phyloP scores from a whole-genome alignment of 768 basidiomycete species.

The Tylopilus rubrobrunneus region DNA sequence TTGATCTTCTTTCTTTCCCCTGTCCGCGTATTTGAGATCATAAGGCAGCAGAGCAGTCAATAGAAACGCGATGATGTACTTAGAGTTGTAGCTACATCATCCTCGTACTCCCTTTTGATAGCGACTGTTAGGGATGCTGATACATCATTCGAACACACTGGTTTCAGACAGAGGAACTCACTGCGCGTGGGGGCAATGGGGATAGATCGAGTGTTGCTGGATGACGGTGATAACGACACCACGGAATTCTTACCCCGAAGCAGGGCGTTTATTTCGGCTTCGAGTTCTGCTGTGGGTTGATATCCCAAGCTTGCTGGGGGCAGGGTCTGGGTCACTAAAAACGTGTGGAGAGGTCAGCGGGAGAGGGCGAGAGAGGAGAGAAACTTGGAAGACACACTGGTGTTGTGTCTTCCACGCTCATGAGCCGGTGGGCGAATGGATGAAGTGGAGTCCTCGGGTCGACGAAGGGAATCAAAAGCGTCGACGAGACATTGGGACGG shows the following conservation, averaged over 20 bases:
- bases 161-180: neutral
- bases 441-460: neutral
- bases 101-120: slow-evolving; percentile 15
- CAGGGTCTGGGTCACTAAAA: neutral
- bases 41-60: neutral
- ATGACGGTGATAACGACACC: neutral
- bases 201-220: neutral
- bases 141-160: neutral
- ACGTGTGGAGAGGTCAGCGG: neutral
- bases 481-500: slow-evolving; percentile 15
- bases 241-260: neutral
- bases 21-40: neutral
- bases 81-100: neutral
- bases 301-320: slow-evolving; percentile 3
- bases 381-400: neutral
- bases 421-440: neutral
- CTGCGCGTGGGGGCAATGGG: neutral
- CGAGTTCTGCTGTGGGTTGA: slow-evolving; percentile 7
- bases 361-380: neutral
- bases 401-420: neutral
- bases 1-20: slow-evolving; percentile 17
- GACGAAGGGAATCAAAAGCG: slow-evolving; percentile 4
- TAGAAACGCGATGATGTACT: slow-evolving; percentile 2
- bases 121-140: neutral
- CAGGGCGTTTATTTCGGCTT: slow-evolving; percentile 1